Conservation (phyloP, 2,329 filamentous ascomycete genomes). For the Fusarium drepaniforme region DNA sequence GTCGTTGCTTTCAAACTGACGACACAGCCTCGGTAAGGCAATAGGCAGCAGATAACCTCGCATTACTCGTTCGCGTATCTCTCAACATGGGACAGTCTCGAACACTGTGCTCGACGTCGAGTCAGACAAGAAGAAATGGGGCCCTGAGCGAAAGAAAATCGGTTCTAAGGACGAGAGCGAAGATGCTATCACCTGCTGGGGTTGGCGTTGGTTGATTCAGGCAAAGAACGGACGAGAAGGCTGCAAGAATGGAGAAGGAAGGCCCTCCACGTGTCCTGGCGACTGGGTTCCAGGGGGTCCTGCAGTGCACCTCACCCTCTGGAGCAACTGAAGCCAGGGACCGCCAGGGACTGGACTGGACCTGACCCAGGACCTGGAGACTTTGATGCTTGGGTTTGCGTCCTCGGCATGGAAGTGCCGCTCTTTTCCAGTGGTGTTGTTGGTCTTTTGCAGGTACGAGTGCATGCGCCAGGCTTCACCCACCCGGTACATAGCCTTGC, state of each 20-base stretch:
- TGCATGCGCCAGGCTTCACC: constrained; percentile 15
- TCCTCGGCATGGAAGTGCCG: constrained; percentile 38
- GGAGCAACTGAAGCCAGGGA: constrained; percentile 5
- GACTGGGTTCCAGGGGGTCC: constrained; percentile 22
- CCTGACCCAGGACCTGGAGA: neutral
- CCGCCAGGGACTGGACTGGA: constrained; percentile 12
- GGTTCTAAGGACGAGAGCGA: constrained; percentile 1
- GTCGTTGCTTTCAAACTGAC: constrained; percentile 6
- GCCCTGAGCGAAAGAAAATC: constrained; percentile 4
- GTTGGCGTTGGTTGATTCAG: constrained; percentile 18
- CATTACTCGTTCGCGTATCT: neutral
- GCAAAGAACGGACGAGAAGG: constrained; percentile 15
- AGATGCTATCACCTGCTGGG: constrained; percentile 4
- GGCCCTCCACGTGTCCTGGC: constrained; percentile 31
- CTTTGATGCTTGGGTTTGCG: neutral
- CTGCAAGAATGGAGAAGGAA: constrained; percentile 2
- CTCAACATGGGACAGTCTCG: constrained; percentile 1
- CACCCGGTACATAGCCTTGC: constrained; percentile 24
- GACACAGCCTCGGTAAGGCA: neutral
- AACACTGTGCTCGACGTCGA: constrained; percentile 13
- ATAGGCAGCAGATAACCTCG: neutral
- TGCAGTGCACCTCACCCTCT: constrained; percentile 16
- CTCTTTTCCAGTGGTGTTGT: constrained; percentile 1
- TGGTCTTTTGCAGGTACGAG: constrained; percentile 18
- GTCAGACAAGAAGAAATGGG: constrained; percentile 7